Base-by-base conservation (phyloP, 768 basidiomycete species). In the Leccinum fibrillosum region DNA sequence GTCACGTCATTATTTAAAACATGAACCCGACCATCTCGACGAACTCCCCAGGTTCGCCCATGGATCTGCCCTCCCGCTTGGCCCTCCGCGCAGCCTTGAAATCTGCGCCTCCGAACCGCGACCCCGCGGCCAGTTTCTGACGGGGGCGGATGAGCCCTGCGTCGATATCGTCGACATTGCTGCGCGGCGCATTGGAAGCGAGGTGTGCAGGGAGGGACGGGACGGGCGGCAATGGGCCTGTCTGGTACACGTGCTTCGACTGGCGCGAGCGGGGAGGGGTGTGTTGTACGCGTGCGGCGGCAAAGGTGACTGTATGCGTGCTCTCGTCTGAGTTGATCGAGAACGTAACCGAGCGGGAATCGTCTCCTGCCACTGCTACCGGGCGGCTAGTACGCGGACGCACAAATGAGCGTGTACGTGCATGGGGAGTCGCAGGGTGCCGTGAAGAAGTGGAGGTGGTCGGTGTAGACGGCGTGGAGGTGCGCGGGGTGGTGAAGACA, bases 401-500 rank as follows among this genome's bases (percentile, higher is more conserved):
- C 32, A 55, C 30, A 19, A 50, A 39, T 25, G 65, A 47, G 35
- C 54, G 61, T 5, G 61, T 26, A 28, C 54, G 55, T 23, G 51
- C 35, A 37, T 39, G 52, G 28, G 53, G 39, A 2, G 53, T 4
- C 12, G 44, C 10, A 5, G 28, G 53, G 5, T 28, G 39, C n/a
- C 17, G 39, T 2, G 4, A 39, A 39, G 39, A n/a, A 10, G n/a
- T 53, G 28, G 54, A 44, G 4, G 64, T 39, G 13, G 39, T 28
- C 13, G 64, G 56, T 2, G 54, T 57, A 2, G 19, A 53, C 1
- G 67, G 58, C 44, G 57, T 37, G 10, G 65, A 47, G 0, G 69
- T 65, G 23, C 28, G 45, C 0, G 53, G 59, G 4, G 52, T 57
- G 3, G 56, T 19, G 70, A 88, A 88, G 52, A 89, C 82, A 30